phyloP scores from a whole-genome alignment of 2,329 filamentous ascomycete genomes.

The Stagonosporopsis cucurbitacearum region DNA sequence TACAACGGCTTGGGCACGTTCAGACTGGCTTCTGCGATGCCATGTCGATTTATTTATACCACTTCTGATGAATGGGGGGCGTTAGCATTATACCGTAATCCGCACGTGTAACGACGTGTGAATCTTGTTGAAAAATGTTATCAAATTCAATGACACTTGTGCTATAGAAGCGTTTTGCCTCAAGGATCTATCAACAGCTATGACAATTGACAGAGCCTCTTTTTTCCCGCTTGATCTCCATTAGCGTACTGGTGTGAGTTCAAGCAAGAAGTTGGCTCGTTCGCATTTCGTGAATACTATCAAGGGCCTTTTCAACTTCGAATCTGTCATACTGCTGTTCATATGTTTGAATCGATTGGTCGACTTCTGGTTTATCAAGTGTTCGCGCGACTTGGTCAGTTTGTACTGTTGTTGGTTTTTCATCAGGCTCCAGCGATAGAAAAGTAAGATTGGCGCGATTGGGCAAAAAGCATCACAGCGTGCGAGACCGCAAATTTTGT shows the following conservation, averaged over 20 bases:
- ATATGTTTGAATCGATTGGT: neutral
- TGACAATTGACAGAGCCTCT: neutral
- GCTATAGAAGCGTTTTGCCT: neutral
- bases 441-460: slow-evolving; percentile 5
- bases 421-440: neutral
- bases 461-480: slow-evolving; percentile 24
- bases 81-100: slow-evolving; percentile 50
- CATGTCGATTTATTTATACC: slow-evolving; percentile 33
- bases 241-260: neutral
- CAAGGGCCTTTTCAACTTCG: neutral
- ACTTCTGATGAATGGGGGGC: slow-evolving; percentile 24
- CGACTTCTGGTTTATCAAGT: neutral
- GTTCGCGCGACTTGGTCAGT: neutral
- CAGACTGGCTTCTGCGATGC: slow-evolving; percentile 24
- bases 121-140: slow-evolving; percentile 29
- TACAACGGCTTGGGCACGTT: slow-evolving; percentile 2
- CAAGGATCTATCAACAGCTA: neutral
- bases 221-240: neutral
- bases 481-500: slow-evolving; percentile 22
- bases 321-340: no score
- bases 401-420: neutral
- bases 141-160: slow-evolving; percentile 23
- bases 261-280: neutral
- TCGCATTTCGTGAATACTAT: neutral
- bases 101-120: slow-evolving; percentile 16